Evolutionary conservation across 2,329 filamentous ascomycete species (phyloP).

Genomic region (Epichloe baconii): DNA sequence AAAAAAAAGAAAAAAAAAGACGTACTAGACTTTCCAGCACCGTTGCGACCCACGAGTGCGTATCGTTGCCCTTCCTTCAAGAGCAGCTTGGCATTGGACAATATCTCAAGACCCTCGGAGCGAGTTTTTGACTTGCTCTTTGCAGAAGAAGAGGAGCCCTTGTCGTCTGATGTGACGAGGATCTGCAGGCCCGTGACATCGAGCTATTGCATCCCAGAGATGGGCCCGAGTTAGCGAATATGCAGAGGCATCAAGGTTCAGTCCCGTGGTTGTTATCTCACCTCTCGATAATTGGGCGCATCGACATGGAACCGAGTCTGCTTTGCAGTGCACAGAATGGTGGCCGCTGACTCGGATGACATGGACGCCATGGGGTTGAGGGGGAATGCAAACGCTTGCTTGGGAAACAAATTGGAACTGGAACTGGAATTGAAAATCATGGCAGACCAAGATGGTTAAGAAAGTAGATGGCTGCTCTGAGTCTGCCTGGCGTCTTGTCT

Average conservation of each 20-base stretch:
- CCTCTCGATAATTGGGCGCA: slow-evolving; percentile 43
- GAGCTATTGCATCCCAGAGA: slow-evolving; percentile 29
- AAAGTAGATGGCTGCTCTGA: too few relatives aligned
- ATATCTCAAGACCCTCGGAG: slow-evolving; percentile 47
- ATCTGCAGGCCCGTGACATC: slow-evolving; percentile 64
- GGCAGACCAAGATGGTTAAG: too few relatives aligned
- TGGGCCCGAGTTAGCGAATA: background rate
- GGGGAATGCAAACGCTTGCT: background rate
- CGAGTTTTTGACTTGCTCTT: slow-evolving; percentile 38
- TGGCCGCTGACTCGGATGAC: slow-evolving; percentile 34
- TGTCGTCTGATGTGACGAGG: slow-evolving; percentile 38
- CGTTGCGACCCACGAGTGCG: slow-evolving; percentile 68
- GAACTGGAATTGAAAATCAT: background rate
- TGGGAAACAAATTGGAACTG: background rate
- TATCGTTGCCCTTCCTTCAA: slow-evolving; percentile 64
- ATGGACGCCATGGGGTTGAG: slow-evolving; percentile 30
- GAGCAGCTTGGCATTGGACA: slow-evolving; percentile 55
- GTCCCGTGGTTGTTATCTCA: slow-evolving; percentile 14
- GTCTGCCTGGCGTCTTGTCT: too few relatives aligned
- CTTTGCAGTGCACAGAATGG: slow-evolving; percentile 50
- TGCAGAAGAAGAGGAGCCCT: slow-evolving; percentile 21
- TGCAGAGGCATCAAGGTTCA: background rate
- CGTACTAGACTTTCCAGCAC: slow-evolving; percentile 69
- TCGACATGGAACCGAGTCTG: slow-evolving; percentile 53
- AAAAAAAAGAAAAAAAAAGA: background rate